Evolutionary conservation across 1,284 basidiomycete species (phyloP).

Genomic region (Microbotryomycetes sp.): DNA sequence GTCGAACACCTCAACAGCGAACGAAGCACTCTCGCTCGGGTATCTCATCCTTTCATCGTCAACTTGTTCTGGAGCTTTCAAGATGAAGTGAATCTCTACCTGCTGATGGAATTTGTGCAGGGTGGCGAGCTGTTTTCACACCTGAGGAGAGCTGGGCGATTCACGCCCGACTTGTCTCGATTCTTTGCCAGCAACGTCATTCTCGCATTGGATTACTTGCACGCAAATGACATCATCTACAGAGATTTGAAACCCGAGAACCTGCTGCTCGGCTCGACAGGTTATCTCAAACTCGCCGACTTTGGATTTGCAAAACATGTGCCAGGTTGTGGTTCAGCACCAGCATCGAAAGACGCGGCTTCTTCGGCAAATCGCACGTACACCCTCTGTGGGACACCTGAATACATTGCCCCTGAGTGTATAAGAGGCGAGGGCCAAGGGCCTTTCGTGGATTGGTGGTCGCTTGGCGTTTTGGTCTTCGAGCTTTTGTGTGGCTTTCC

Average conservation of each 20-base stretch:
- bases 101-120: slow-evolving; percentile 92
- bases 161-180: slow-evolving; percentile 84
- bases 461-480: slow-evolving; percentile 91
- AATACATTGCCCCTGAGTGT: slow-evolving; percentile 71
- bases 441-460: slow-evolving; percentile 81
- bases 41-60: slow-evolving; percentile 54
- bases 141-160: slow-evolving; percentile 57
- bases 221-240: slow-evolving; percentile 63
- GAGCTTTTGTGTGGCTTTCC: slow-evolving; percentile 81
- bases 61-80: slow-evolving; percentile 60
- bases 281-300: slow-evolving; percentile 45
- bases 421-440: slow-evolving; percentile 48
- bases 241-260: slow-evolving; percentile 88
- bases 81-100: slow-evolving; percentile 66
- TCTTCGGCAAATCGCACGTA: slow-evolving; percentile 21
- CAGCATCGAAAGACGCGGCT: background rate
- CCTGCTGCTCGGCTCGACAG: slow-evolving; percentile 62
- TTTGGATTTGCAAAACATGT: slow-evolving; percentile 52
- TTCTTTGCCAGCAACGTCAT: slow-evolving; percentile 98
- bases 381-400: slow-evolving; percentile 57
- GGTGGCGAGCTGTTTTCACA: slow-evolving; percentile 97
- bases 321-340: slow-evolving; percentile 44
- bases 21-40: slow-evolving; percentile 48
- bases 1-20: slow-evolving; percentile 54
- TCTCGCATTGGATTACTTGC: slow-evolving; percentile 85